phyloP scores from a whole-genome alignment of 441 rosid genomes.

The Pelargonium cotyledonis region DNA sequence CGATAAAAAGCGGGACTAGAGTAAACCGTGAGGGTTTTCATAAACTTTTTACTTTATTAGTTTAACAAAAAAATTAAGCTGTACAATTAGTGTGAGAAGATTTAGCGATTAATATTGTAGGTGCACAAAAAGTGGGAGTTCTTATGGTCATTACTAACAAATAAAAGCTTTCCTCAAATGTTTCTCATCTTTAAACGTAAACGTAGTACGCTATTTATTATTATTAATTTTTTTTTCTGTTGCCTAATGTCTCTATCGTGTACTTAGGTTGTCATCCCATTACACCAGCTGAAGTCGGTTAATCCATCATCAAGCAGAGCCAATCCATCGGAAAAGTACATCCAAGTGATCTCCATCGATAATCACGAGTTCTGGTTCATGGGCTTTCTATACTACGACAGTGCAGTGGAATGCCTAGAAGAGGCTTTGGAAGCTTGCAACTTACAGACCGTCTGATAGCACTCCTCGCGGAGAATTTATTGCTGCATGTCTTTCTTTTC shows the following conservation, averaged over 20 bases:
- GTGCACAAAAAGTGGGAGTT: no score
- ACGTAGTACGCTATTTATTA: neutral
- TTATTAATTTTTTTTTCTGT: neutral
- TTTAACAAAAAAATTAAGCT: no score
- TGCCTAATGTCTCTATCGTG: neutral
- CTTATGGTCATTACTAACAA: no score
- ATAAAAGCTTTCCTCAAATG: no score
- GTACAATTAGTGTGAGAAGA: no score
- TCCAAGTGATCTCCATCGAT: conserved; percentile 48
- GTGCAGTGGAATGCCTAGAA: conserved; percentile 32
- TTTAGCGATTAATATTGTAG: no score
- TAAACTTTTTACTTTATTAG: no score
- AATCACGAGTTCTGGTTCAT: conserved; percentile 76
- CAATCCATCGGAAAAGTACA: conserved; percentile 57
- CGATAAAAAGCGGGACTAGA: no score
- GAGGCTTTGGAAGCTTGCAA: neutral
- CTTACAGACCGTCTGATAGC: neutral
- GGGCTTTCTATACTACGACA: conserved; percentile 69
- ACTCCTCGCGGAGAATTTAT: no score
- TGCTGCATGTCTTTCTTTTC: no score
- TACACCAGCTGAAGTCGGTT: conserved; percentile 46
- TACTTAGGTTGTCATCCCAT: conserved; percentile 51
- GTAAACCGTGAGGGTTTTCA: no score
- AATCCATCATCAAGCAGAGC: conserved; percentile 48
- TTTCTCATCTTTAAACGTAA: no score